Conservation (phyloP, 805 yeast species). For the Isabelozyma pseudorhagii region DNA sequence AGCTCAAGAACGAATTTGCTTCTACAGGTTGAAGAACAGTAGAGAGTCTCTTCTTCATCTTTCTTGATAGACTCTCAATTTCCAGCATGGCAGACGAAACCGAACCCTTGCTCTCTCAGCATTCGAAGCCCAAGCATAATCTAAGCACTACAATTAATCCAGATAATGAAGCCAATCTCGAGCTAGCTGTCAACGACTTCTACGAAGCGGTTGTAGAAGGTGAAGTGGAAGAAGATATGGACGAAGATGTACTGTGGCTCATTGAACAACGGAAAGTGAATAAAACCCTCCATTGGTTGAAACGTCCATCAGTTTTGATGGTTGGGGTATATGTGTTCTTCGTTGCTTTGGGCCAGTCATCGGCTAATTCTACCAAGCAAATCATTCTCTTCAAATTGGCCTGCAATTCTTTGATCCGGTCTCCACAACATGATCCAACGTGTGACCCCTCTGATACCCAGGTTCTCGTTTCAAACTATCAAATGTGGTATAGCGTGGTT, state of each 20-base stretch:
- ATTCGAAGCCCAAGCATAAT: neutral
- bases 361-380: constrained; percentile 41
- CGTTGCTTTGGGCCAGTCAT: constrained; percentile 38
- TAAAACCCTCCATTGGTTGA: constrained; percentile 47
- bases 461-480: constrained; percentile 45
- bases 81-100: neutral
- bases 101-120: neutral
- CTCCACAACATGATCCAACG: constrained; percentile 2
- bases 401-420: constrained; percentile 18
- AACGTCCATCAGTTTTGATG: constrained; percentile 55
- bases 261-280: constrained; percentile 47
- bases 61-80: too few relatives aligned
- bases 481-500: constrained; percentile 40
- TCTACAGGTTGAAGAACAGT: too few relatives aligned
- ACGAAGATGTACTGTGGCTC: constrained; percentile 47
- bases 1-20: too few relatives aligned
- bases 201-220: constrained; percentile 38
- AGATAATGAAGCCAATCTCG: neutral
- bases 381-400: constrained; percentile 28
- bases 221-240: constrained; percentile 28
- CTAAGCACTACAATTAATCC: neutral
- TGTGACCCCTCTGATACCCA: constrained; percentile 36
- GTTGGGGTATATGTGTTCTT: constrained; percentile 42
- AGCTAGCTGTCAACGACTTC: constrained; percentile 3
- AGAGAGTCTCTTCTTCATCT: too few relatives aligned